phyloP scores from a whole-genome alignment of 2,329 filamentous ascomycete genomes.

The Pseudopithomyces chartarum region DNA sequence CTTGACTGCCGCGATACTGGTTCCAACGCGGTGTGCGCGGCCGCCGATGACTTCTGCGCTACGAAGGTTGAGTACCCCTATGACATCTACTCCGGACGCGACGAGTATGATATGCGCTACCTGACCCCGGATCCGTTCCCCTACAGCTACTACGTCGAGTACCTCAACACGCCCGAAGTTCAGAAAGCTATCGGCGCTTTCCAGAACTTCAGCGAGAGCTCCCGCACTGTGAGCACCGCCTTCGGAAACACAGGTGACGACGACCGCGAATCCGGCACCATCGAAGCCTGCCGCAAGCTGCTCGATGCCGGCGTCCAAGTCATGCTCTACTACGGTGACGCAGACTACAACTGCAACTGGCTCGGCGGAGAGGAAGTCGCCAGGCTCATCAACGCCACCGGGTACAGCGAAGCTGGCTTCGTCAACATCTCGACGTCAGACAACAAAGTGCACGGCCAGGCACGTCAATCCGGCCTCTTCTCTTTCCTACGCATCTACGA shows the following conservation, averaged over 20 bases:
- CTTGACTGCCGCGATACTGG: slow-evolving; percentile 60
- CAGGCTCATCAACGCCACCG: slow-evolving; percentile 46
- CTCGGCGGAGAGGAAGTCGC: slow-evolving; percentile 51
- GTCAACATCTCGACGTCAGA: slow-evolving; percentile 52
- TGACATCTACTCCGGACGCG: slow-evolving; percentile 57
- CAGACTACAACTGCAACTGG: slow-evolving; percentile 56
- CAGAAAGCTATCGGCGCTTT: slow-evolving; percentile 64
- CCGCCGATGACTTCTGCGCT: slow-evolving; percentile 62
- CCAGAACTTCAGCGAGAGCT: slow-evolving; percentile 60
- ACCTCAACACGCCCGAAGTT: slow-evolving; percentile 61
- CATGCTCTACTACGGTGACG: slow-evolving; percentile 54
- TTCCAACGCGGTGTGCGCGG: slow-evolving; percentile 56
- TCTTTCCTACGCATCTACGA: slow-evolving; percentile 58
- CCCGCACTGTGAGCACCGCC: slow-evolving; percentile 50
- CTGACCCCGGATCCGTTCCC: slow-evolving; percentile 63
- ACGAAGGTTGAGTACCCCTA: slow-evolving; percentile 58
- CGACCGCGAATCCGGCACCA: slow-evolving; percentile 49
- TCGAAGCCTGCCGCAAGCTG: slow-evolving; percentile 48
- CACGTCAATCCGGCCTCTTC: slow-evolving; percentile 57
- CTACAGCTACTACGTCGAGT: slow-evolving; percentile 59
- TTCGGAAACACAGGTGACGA: slow-evolving; percentile 58
- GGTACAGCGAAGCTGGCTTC: slow-evolving; percentile 54
- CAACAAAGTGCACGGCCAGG: slow-evolving; percentile 57
- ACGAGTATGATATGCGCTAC: slow-evolving; percentile 66
- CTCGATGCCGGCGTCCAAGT: slow-evolving; percentile 49